Evolutionary conservation across 208 protist genomes (phyloP), one percentile per base, ranked within the genome.

Genomic region (Trypanosoma vivax): DNA sequence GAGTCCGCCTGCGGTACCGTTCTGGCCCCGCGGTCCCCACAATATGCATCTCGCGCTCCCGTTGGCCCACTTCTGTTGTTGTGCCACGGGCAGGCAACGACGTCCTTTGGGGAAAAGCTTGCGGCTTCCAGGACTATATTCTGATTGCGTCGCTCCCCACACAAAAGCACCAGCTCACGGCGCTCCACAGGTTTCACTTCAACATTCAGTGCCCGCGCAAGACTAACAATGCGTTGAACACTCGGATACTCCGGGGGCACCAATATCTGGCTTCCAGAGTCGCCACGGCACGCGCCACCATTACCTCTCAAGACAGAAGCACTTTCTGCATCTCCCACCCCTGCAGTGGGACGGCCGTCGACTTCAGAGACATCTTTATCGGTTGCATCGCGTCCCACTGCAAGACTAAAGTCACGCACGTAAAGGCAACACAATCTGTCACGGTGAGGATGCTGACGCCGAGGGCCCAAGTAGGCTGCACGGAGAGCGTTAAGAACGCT

Each of bases 71-170:
- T 10, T 33, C 39, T 7, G 11, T 31, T 18, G 13, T 10, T 25
- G 30, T 19, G 10, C 50, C 59, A 52, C 19, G 59, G 59, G 42
- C 30, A 54, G 1, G 59, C 27, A 4, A 50, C 41, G n/a, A 58
- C 59, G 10, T 46, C 38, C 10, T 46, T 56, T 0, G 77, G 72
- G 9, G 5, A 40, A 51, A 81, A 92, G 37, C 50, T 62, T 0
- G 61, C 55, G 43, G 71, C 78, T 64, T 92, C 80, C 5, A 92
- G 75, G 16, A 92, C 84, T 0, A 79, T 64, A 42, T 89, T 88
- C 54, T 92, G 84, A 49, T 92, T 76, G 0, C 84, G 73, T 16
- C 84, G 70, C 57, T 92, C 84, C 16, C 84, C 84, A 40, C 84
- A 87, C 21, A 92, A 69, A 63, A 73, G 70, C 59, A 79, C 65